phyloP scores from a whole-genome alignment of 2,329 filamentous ascomycete genomes.

The Pseudogymnoascus sp. region DNA sequence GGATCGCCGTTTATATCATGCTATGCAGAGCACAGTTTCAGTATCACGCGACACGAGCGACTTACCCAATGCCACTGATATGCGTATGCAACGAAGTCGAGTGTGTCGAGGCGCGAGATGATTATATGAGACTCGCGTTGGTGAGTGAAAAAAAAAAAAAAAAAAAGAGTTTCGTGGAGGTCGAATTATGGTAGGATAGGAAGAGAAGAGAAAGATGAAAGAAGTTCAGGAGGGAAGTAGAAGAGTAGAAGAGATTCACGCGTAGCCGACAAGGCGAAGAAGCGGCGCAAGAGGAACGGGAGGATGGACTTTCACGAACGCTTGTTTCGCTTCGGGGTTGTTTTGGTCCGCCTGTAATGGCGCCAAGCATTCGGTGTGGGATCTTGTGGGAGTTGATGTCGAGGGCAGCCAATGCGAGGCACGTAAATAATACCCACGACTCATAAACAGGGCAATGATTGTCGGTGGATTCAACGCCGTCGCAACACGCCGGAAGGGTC shows the following conservation, averaged over 20 bases:
- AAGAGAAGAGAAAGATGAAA: neutral
- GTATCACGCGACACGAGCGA: slow-evolving; percentile 3
- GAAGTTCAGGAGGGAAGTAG: neutral
- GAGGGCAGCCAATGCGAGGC: neutral
- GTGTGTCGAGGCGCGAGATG: neutral
- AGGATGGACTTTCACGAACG: neutral
- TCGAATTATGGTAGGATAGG: neutral
- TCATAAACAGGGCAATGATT: slow-evolving; percentile 7
- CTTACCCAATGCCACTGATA: slow-evolving; percentile 6
- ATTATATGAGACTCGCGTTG: neutral
- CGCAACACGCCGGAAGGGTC: neutral
- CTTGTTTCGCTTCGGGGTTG: slow-evolving; percentile 2
- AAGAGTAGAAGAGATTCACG: neutral
- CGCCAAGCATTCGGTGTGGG: neutral
- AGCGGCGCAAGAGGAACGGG: neutral
- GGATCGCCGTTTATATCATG: neutral
- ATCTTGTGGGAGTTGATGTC: neutral
- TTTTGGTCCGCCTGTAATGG: neutral
- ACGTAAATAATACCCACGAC: neutral
- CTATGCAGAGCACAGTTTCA: slow-evolving; percentile 3
- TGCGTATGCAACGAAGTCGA: neutral
- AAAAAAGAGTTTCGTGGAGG: neutral
- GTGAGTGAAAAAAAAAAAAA: neutral
- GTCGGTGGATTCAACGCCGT: neutral
- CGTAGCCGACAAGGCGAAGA: neutral